Percentiles rank a stretch among this genome's conserved stretches.
These are phyloP conservation scores for Biscutella laevigata DNA, from an alignment of 441 rosid species.

Conservation along the genomic window DNA sequence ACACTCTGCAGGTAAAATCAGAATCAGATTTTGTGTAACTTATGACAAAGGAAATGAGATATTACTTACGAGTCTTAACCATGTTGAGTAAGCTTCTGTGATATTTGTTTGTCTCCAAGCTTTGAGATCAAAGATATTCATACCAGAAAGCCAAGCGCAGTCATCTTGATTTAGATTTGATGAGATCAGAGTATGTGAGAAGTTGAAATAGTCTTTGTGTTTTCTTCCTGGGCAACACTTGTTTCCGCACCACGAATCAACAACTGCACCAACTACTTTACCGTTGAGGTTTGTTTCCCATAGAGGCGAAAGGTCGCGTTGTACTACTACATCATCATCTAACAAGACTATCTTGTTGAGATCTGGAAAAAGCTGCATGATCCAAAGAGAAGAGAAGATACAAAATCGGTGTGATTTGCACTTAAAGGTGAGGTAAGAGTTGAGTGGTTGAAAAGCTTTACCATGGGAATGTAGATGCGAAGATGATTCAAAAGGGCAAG, in stretches of 20 bases:
- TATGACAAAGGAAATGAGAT: not conserved
- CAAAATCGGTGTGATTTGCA: constrained; percentile 19
- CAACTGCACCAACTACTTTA: constrained; percentile 72
- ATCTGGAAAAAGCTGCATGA: constrained; percentile 78
- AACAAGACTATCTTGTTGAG: constrained; percentile 82
- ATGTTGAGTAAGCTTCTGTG: constrained; percentile 51
- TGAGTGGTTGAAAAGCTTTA: constrained; percentile 24
- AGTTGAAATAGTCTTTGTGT: constrained; percentile 71
- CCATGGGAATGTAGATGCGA: constrained; percentile 74
- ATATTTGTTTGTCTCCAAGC: constrained; percentile 77
- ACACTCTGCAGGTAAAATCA: constrained; percentile 40
- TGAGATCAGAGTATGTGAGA: constrained; percentile 61
- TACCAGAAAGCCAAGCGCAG: constrained; percentile 86
- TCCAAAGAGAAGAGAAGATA: constrained; percentile 27
- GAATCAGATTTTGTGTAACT: not conserved
- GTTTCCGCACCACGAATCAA: constrained; percentile 61
- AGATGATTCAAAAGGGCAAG: constrained; percentile 75
- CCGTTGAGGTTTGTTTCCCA: constrained; percentile 71
- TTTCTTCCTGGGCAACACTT: constrained; percentile 80
- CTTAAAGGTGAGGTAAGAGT: constrained; percentile 17
- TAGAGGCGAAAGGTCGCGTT: constrained; percentile 67
- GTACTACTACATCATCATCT: constrained; percentile 88
- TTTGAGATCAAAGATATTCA: constrained; percentile 77
- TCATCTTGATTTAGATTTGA: constrained; percentile 43
- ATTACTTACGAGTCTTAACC: constrained; percentile 73